Evolutionary conservation across 805 yeast species (phyloP).

Genomic region (Barnettozyma vustinii): DNA sequence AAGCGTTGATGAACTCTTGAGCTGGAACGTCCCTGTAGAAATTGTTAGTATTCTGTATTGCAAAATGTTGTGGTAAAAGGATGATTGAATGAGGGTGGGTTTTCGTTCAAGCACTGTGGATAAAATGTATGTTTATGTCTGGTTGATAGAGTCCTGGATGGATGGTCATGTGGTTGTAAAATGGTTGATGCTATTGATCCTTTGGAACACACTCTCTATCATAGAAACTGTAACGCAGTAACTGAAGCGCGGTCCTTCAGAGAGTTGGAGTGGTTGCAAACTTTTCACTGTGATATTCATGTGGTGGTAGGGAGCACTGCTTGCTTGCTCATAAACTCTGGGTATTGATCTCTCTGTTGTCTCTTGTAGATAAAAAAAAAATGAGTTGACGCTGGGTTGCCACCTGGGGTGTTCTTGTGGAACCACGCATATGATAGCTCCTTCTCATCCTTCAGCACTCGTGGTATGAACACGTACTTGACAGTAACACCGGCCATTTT

Average conservation of each 20-base stretch:
- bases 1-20: conserved; percentile 98
- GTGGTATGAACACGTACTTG: conserved; percentile 59
- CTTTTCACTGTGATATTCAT: too few relatives aligned
- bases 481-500: conserved; percentile 97
- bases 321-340: background rate
- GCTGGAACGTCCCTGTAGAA: conserved; percentile 98
- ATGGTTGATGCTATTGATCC: too few relatives aligned
- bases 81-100: background rate
- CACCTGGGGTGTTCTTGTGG: background rate
- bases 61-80: background rate
- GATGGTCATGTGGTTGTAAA: too few relatives aligned
- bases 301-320: background rate
- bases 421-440: background rate
- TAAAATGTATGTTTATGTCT: too few relatives aligned
- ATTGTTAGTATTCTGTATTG: conserved; percentile 14
- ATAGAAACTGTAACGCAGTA: too few relatives aligned
- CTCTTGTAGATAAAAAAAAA: too few relatives aligned
- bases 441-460: background rate
- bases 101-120: background rate
- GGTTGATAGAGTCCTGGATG: too few relatives aligned
- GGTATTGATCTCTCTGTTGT: background rate
- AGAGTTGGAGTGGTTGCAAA: too few relatives aligned
- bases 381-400: background rate
- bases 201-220: too few relatives aligned
- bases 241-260: too few relatives aligned